Percentiles rank a stretch among this genome's conserved stretches.
phyloP scores from a whole-genome alignment of 441 rosid genomes.

The Erodium texanum region DNA sequence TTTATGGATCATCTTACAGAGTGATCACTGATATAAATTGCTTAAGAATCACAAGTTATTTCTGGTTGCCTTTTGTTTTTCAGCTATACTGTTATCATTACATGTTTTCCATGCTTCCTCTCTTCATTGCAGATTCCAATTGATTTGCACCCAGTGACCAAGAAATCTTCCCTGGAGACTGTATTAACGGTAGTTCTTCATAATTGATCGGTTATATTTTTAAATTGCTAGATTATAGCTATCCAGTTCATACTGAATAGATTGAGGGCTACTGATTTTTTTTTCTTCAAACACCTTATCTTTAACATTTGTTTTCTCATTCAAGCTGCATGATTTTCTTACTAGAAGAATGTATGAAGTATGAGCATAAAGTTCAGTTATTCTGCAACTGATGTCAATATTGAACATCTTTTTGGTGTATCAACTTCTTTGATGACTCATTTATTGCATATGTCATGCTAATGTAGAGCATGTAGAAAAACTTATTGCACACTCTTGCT shows the following conservation, averaged over 20 bases:
- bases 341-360: neutral
- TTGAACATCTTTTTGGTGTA: neutral
- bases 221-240: slow-evolving; percentile 10
- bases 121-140: slow-evolving; percentile 67
- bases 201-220: slow-evolving; percentile 13
- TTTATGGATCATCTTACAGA: neutral
- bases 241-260: neutral
- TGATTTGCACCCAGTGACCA: slow-evolving; percentile 86
- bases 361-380: neutral
- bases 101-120: slow-evolving; percentile 6
- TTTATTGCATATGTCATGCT: neutral
- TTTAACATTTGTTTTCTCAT: neutral
- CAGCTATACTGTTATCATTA: slow-evolving; percentile 6
- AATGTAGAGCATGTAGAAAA: neutral
- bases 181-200: slow-evolving; percentile 72
- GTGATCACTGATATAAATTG: neutral
- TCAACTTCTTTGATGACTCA: neutral
- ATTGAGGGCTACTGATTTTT: neutral
- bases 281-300: neutral
- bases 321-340: neutral
- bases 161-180: slow-evolving; percentile 91
- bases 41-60: neutral
- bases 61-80: slow-evolving; percentile 1
- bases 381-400: neutral
- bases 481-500: neutral